phyloP scores from a whole-genome alignment of 371 early-diverging fungal species.

The Rhizopus microsporus region DNA sequence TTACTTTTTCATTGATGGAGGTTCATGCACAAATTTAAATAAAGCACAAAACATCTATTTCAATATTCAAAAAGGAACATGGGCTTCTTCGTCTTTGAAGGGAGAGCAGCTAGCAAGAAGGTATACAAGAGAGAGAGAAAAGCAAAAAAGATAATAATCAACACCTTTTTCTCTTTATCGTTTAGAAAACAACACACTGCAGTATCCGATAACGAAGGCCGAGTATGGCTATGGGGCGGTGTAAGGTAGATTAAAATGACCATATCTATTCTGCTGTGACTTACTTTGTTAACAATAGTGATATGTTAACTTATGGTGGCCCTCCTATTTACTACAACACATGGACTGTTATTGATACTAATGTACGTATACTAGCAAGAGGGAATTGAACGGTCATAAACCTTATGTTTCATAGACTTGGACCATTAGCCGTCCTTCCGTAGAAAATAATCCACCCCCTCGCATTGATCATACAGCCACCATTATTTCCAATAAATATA shows the following conservation, averaged over 20 bases:
- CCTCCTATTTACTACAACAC: conserved; percentile 22
- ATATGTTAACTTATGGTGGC: conserved; percentile 18
- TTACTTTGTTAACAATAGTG: conserved; percentile 5
- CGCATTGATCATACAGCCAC: conserved; percentile 38
- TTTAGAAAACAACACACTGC: conserved; percentile 35
- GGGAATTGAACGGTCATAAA: neutral
- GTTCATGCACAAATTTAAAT: conserved; percentile 7
- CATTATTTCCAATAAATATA: conserved; percentile 21
- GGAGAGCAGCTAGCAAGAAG: conserved; percentile 9
- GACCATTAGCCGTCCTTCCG: conserved; percentile 14
- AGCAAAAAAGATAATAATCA: neutral
- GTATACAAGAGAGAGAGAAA: conserved; percentile 6
- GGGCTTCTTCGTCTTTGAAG: conserved; percentile 9
- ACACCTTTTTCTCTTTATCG: neutral
- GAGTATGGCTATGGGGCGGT: conserved; percentile 47
- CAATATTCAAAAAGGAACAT: conserved; percentile 18
- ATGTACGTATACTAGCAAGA: conserved; percentile 17
- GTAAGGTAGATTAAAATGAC: conserved; percentile 23
- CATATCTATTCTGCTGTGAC: neutral
- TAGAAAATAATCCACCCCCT: conserved; percentile 19
- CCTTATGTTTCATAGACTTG: conserved; percentile 16
- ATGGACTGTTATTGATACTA: conserved; percentile 35
- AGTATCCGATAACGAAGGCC: conserved; percentile 32
- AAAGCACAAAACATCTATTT: conserved; percentile 20
- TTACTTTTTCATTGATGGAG: conserved; percentile 32